phyloP scores from a whole-genome alignment of 1,139 yeast genomes.

The Meyerozyma elateridarum region DNA sequence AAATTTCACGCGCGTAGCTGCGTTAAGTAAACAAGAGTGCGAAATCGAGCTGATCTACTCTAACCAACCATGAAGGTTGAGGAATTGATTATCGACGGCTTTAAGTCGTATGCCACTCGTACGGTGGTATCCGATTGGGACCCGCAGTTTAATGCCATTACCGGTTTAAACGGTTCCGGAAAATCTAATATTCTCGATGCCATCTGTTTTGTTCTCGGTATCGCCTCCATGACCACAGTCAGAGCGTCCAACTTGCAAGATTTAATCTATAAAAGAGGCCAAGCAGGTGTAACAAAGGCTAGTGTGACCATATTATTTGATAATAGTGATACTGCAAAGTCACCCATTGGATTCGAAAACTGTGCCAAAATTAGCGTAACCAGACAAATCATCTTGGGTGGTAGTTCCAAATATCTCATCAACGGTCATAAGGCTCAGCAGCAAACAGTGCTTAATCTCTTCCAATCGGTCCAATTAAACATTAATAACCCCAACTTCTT shows the following conservation, averaged over 20 bases:
- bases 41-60: too few species aligned
- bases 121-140: slow-evolving; percentile 97
- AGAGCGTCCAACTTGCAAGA: slow-evolving; percentile 93
- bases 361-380: slow-evolving; percentile 84
- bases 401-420: slow-evolving; percentile 84
- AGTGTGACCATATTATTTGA: slow-evolving; percentile 95
- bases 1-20: too few species aligned
- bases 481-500: slow-evolving; percentile 95
- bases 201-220: slow-evolving; percentile 96
- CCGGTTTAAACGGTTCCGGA: slow-evolving; percentile 97
- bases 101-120: slow-evolving; percentile 95
- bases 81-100: slow-evolving; percentile 93
- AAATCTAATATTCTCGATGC: slow-evolving; percentile 94
- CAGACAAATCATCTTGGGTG: slow-evolving; percentile 87
- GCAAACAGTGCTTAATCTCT: slow-evolving; percentile 81
- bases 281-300: slow-evolving; percentile 96
- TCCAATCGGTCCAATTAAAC: slow-evolving; percentile 92
- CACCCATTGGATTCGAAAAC: slow-evolving; percentile 87
- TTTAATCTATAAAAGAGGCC: slow-evolving; percentile 92
- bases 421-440: slow-evolving; percentile 98
- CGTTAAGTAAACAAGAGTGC: too few species aligned
- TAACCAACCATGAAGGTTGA: slow-evolving; percentile 76
- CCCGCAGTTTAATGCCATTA: slow-evolving; percentile 92
- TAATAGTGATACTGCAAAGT: slow-evolving; percentile 66
- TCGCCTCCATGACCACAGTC: slow-evolving; percentile 88